A percentile compares a stretch with the other conserved stretches of the same genome.
Conservation (phyloP, 805 yeast species). For the Candida silvicultrix region DNA sequence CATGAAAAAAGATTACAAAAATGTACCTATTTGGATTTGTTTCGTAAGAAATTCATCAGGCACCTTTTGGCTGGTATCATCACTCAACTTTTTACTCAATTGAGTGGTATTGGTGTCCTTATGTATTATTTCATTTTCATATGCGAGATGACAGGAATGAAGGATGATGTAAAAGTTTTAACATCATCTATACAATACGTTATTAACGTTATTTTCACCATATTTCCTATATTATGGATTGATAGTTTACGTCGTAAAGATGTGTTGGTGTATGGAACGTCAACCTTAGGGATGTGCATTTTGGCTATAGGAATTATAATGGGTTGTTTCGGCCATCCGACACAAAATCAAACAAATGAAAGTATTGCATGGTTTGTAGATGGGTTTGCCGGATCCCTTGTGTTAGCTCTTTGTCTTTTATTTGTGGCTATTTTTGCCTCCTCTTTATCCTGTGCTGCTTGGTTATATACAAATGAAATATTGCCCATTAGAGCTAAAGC, state of each 20-base stretch:
- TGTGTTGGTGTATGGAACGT: constrained; percentile 36
- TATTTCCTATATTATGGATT: constrained; percentile 36
- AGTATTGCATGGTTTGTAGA: constrained; percentile 29
- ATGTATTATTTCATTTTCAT: constrained; percentile 39
- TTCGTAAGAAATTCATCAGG: constrained; percentile 26
- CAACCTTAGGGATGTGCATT: constrained; percentile 30
- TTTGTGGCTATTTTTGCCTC: constrained; percentile 41
- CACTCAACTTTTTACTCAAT: constrained; percentile 36
- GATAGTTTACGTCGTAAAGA: constrained; percentile 43
- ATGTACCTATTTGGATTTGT: constrained; percentile 27
- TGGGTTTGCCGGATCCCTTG: constrained; percentile 33
- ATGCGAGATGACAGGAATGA: constrained; percentile 42
- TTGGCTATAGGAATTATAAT: constrained; percentile 29
- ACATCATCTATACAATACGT: constrained; percentile 35
- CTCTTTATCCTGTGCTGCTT: constrained; percentile 39
- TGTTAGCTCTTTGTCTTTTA: constrained; percentile 38
- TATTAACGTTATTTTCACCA: constrained; percentile 33
- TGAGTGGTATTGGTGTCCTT: constrained; percentile 37
- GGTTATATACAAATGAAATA: constrained; percentile 45
- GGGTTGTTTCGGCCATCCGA: constrained; percentile 28
- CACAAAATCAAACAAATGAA: constrained; percentile 25
- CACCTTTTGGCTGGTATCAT: constrained; percentile 32
- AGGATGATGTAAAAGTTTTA: constrained; percentile 25
- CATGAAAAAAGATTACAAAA: constrained; percentile 21
- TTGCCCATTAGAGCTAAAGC: constrained; percentile 38